phyloP scores from a whole-genome alignment of 768 basidiomycete species.

The Astraeus odoratus region DNA sequence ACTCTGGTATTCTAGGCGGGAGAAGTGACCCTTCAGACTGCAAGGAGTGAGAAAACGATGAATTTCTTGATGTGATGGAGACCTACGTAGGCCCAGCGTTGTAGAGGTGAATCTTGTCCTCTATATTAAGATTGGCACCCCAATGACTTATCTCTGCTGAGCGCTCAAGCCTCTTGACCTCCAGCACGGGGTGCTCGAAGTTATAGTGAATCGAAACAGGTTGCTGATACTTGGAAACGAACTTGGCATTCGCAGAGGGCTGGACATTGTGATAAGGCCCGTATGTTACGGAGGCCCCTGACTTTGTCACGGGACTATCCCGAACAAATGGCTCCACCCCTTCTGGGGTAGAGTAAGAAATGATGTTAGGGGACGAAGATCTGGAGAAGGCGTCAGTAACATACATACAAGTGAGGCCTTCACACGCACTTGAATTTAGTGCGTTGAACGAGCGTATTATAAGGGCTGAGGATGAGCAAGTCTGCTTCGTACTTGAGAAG shows the following conservation, averaged over 20 bases:
- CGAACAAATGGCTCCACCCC: conserved; percentile 50
- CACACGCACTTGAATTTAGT: conserved; percentile 75
- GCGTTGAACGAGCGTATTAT: conserved; percentile 72
- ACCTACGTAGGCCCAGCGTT: conserved; percentile 89
- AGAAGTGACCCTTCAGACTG: conserved; percentile 94
- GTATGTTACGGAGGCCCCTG: conserved; percentile 78
- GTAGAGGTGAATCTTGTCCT: conserved; percentile 79
- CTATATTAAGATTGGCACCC: conserved; percentile 91
- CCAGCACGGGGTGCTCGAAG: conserved; percentile 75
- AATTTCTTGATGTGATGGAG: conserved; percentile 1
- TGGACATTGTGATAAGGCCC: conserved; percentile 81
- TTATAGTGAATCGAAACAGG: conserved; percentile 70
- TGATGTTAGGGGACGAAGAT: conserved; percentile 61
- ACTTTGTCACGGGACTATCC: conserved; percentile 59
- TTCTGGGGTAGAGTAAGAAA: conserved; percentile 66
- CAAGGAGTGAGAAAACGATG: neutral
- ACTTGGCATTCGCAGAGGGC: conserved; percentile 47
- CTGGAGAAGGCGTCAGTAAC: conserved; percentile 31
- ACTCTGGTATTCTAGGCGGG: conserved; percentile 80
- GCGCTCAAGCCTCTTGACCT: conserved; percentile 66
- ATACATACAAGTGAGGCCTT: neutral
- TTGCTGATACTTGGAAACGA: conserved; percentile 57
- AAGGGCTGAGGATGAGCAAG: conserved; percentile 80
- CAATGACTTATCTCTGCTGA: conserved; percentile 92
- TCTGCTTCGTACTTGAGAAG: conserved; percentile 70